A percentile compares a stretch with the other conserved stretches of the same genome.
Conservation (phyloP, 306 rosid genomes). For the Rubus idaeus region DNA sequence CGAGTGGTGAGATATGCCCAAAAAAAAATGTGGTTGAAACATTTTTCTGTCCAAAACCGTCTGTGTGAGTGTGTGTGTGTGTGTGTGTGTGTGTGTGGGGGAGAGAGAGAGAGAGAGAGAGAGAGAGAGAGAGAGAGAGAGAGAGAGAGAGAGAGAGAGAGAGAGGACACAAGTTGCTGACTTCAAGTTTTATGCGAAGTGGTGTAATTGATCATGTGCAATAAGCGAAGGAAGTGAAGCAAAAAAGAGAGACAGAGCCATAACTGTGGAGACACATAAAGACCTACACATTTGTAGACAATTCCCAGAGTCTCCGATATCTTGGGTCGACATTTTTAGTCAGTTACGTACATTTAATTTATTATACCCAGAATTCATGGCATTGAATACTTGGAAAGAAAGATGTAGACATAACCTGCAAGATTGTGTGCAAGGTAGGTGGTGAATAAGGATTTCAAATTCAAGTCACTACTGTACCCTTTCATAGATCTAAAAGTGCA, state of each 20-base stretch:
- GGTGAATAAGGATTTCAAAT: not conserved
- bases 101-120: no score
- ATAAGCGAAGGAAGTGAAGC: not conserved
- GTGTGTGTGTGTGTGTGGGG: no score
- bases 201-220: not conserved
- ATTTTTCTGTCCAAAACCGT: no score
- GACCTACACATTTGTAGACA: slow-evolving; percentile 1
- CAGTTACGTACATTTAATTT: not conserved
- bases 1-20: no score
- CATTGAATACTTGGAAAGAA: not conserved
- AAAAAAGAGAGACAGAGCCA: not conserved
- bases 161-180: not conserved
- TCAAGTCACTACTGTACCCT: not conserved
- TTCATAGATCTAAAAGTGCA: not conserved
- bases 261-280: not conserved
- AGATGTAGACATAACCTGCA: not conserved
- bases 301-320: not conserved
- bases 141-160: no score
- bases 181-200: not conserved
- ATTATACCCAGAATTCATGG: not conserved
- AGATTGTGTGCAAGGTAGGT: not conserved
- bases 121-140: no score
- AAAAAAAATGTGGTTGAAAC: no score
- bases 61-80: no score
- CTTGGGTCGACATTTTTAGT: not conserved